Percentiles rank a stretch among this genome's conserved stretches.
Conservation (phyloP, 2,329 filamentous ascomycete genomes). For the Penicillium sp. region DNA sequence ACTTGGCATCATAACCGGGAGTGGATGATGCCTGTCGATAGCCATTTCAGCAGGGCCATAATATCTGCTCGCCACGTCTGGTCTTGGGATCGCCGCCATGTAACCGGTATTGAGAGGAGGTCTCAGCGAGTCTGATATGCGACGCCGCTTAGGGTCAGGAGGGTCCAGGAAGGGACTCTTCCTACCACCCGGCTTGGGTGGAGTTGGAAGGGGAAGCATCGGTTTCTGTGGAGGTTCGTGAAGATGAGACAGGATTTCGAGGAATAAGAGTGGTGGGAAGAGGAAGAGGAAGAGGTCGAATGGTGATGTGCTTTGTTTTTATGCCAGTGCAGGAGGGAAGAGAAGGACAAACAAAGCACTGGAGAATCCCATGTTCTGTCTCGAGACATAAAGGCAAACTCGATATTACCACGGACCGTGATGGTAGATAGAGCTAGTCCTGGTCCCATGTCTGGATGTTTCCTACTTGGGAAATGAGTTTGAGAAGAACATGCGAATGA, state of each 20-base stretch:
- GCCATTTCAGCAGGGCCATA: neutral
- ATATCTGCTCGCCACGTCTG: neutral
- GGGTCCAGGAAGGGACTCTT: neutral
- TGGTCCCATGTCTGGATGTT: neutral
- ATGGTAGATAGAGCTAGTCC: neutral
- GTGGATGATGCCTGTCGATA: neutral
- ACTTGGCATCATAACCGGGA: neutral
- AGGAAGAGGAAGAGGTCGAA: neutral
- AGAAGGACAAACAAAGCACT: neutral
- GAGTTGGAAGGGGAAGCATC: neutral
- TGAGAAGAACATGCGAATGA: neutral
- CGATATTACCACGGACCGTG: neutral
- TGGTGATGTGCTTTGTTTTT: neutral
- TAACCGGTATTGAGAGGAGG: neutral
- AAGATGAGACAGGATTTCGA: neutral
- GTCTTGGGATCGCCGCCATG: neutral
- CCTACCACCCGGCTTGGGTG: neutral
- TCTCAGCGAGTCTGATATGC: neutral
- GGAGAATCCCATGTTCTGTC: neutral
- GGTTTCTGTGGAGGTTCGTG: neutral
- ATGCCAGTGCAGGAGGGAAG: neutral
- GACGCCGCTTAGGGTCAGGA: neutral
- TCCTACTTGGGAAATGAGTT: neutral
- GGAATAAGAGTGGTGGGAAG: neutral
- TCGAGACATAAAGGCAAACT: neutral